Percentiles rank a stretch among this genome's conserved stretches.
phyloP scores from a whole-genome alignment of 163 green algal genomes.

The Coccomyxa subellipsoidea region DNA sequence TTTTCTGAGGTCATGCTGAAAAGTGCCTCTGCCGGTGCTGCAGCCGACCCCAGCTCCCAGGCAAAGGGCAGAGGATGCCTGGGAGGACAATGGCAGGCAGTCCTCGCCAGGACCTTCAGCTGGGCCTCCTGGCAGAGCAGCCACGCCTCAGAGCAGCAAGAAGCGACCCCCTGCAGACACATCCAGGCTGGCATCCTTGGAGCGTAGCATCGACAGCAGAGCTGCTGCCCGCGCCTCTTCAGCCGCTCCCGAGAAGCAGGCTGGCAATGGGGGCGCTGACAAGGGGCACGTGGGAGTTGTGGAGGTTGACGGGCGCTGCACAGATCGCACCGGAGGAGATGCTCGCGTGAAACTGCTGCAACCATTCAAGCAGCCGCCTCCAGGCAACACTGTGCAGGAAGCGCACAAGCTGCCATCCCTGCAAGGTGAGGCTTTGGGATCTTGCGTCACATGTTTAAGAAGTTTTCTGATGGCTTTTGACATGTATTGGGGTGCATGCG shows the following conservation, averaged over 20 bases:
- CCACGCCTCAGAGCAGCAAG: background rate
- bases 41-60: background rate
- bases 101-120: background rate
- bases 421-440: background rate
- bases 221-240: background rate
- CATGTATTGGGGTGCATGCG: background rate
- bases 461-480: background rate
- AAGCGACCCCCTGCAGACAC: background rate
- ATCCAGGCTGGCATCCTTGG: background rate
- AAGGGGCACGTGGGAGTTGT: background rate
- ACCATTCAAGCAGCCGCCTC: constrained; percentile 2
- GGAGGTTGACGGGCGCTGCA: background rate
- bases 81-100: background rate
- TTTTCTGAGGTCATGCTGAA: too few species aligned
- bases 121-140: background rate
- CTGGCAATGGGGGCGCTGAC: background rate
- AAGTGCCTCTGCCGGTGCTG: background rate
- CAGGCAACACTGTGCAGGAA: constrained; percentile 28
- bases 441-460: too few species aligned
- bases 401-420: constrained; percentile 26
- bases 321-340: constrained; percentile 21
- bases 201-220: background rate
- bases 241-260: background rate
- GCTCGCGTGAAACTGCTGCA: constrained; percentile 28
- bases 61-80: background rate